Base-by-base conservation (phyloP, 768 basidiomycete genomes). In the Tubosaeta brunneosetosa region DNA sequence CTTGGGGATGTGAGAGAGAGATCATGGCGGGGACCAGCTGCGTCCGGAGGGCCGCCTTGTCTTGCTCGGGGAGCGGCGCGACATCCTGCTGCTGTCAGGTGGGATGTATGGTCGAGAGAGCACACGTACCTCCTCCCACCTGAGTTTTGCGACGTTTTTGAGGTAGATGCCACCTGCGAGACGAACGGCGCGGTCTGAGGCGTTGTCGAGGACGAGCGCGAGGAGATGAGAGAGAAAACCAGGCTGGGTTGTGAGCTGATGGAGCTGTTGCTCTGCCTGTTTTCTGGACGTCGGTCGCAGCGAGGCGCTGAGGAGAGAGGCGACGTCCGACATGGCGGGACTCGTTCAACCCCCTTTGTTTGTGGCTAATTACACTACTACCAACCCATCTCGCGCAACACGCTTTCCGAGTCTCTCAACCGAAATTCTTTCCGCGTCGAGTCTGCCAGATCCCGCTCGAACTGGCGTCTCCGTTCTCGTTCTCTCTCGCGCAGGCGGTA, bases 1-100 rank as follows among this genome's bases (percentile, higher is more conserved):
- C 88, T 34, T 80, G 71, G 7, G 88, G 79, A 53, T 75, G 75
- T 0, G 93, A 90, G 32, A 97, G 77, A 19, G 82, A 68, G 55
- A 98, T 84, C 95, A 99, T 97, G 37, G 93, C 86, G 3, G 91
- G 88, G 1, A 99, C 86, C 43, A 99, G 80, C 60, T 88, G 82
- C 1, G 78, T 69, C 60, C 90, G 85, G 53, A 98, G 74, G 0
- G 81, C 66, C 6, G 73, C 73, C 63, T 93, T 91, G 75, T 95
- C 93, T 38, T 76, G 71, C 47, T 83, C 79, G 3, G 80, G 67
- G 31, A 94, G 73, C 4, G 89, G 87, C 56, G 81, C 76, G 40
- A 84, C 86, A 64, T 91, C 88, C 85, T 89, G 58, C 14, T 51
- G 45, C 29, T 34, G 32, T 55, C 19, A 47, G 34, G n/a, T 27